Percentiles rank a stretch among this genome's conserved stretches.
phyloP scores from a whole-genome alignment of 306 rosid genomes.

The Fagus crenata region DNA sequence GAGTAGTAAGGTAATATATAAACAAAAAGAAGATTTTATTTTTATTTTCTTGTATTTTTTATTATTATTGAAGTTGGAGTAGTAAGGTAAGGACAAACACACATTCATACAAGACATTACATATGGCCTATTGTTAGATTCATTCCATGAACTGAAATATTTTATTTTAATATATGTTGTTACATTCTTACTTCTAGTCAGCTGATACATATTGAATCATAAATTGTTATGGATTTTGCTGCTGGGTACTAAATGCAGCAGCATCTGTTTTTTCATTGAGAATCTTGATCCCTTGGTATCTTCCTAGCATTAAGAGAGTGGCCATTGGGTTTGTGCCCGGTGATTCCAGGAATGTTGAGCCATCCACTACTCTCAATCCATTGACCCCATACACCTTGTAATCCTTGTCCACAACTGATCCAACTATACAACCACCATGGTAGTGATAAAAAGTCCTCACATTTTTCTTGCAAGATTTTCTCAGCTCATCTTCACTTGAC shows the following conservation, averaged over 20 bases:
- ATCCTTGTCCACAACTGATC: slow-evolving; percentile 56
- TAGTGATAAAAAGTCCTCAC: slow-evolving; percentile 67
- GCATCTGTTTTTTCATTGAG: slow-evolving; percentile 35
- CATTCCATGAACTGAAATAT: neutral
- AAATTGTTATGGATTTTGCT: neutral
- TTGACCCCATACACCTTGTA: slow-evolving; percentile 54
- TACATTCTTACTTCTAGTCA: neutral
- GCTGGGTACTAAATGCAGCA: neutral
- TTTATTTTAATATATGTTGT: neutral
- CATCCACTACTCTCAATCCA: slow-evolving; percentile 60
- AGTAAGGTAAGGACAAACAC: too few species aligned
- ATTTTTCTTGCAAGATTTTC: slow-evolving; percentile 49
- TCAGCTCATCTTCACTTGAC: slow-evolving; percentile 37
- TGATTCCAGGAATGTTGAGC: slow-evolving; percentile 64
- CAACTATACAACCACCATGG: slow-evolving; percentile 67
- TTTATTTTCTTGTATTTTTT: too few species aligned
- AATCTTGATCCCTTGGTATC: slow-evolving; percentile 71
- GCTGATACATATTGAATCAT: neutral
- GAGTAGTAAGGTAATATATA: too few species aligned
- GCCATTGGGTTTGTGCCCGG: slow-evolving; percentile 86
- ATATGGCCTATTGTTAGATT: neutral
- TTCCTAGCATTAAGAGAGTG: slow-evolving; percentile 69
- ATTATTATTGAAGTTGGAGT: too few species aligned
- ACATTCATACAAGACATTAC: neutral
- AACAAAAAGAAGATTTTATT: too few species aligned